A percentile compares a stretch with the other conserved stretches of the same genome.
These are phyloP conservation scores for Podila epigama DNA, from an alignment of 192 early-diverging fungal genomes.

Conservation along the genomic window DNA sequence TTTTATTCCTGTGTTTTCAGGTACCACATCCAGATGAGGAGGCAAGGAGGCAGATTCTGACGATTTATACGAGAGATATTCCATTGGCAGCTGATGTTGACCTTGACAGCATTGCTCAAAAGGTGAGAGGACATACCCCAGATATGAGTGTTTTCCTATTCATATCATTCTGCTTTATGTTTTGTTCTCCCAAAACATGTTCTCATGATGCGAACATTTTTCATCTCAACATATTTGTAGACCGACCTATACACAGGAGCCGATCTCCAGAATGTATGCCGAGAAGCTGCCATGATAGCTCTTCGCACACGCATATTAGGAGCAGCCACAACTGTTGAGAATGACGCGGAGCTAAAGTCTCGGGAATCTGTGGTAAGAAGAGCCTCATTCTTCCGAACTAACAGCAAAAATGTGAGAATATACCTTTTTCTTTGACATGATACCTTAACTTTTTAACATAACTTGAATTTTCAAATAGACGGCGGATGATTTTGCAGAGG, in stretches of 20 bases:
- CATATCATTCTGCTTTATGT: too few relatives aligned
- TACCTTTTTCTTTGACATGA: background rate
- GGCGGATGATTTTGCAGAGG: slow-evolving; percentile 13
- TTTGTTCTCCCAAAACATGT: too few relatives aligned
- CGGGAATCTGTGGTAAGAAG: slow-evolving; percentile 30
- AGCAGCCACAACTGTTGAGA: background rate
- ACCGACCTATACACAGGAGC: slow-evolving; percentile 63
- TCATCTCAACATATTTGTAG: slow-evolving; percentile 31
- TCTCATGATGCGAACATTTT: background rate
- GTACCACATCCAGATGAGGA: slow-evolving; percentile 61
- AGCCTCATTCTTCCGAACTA: background rate
- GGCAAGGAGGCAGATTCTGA: slow-evolving; percentile 56
- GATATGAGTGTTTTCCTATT: background rate
- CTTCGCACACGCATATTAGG: slow-evolving; percentile 36
- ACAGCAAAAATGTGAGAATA: background rate
- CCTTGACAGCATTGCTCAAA: slow-evolving; percentile 52
- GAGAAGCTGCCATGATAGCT: slow-evolving; percentile 60
- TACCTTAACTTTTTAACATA: background rate
- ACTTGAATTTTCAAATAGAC: slow-evolving; percentile 5
- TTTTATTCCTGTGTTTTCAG: slow-evolving; percentile 15
- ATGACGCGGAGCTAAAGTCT: background rate
- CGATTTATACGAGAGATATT: slow-evolving; percentile 58
- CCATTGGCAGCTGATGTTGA: slow-evolving; percentile 60
- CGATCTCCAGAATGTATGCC: slow-evolving; percentile 62
- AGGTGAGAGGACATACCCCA: slow-evolving; percentile 51